These are phyloP conservation scores for Symbiodinium pilosum DNA, from an alignment of 73 alveolate species.

Conservation along the genomic window DNA sequence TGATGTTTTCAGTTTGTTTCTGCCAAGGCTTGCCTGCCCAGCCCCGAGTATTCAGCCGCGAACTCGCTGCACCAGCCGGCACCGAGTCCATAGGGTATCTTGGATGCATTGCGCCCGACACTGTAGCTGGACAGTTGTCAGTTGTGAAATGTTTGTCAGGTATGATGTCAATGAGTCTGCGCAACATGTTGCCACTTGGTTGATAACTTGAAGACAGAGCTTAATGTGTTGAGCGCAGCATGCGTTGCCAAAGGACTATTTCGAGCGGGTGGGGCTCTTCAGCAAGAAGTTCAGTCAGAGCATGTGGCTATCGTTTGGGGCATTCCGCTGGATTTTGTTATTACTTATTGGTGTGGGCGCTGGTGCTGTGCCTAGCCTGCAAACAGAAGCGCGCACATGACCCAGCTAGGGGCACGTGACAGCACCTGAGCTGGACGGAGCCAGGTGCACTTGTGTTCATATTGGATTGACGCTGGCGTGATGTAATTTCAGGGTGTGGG, in stretches of 20 bases:
- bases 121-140: not conserved
- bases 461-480: not conserved
- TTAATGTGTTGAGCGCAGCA: not conserved
- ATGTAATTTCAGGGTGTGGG: not conserved
- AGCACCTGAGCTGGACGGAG: no score
- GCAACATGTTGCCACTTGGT: constrained; percentile 50
- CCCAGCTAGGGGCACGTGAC: no score
- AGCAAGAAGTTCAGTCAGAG: constrained; percentile 78
- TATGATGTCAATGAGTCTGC: constrained; percentile 73
- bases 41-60: constrained; percentile 57
- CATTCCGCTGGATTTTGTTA: constrained; percentile 70
- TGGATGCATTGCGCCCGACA: not conserved
- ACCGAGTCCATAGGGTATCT: constrained; percentile 80
- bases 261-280: constrained; percentile 75
- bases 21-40: constrained; percentile 21
- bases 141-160: not conserved
- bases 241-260: constrained; percentile 16
- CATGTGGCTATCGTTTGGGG: constrained; percentile 71
- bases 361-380: constrained; percentile 7
- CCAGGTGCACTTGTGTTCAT: not conserved
- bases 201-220: not conserved
- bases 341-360: constrained; percentile 60
- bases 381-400: no score
- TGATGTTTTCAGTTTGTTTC: not conserved
- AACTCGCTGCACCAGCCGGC: constrained; percentile 61